phyloP scores from a whole-genome alignment of 495 filamentous ascomycete genomes.

The Daldinia bambusicola region DNA sequence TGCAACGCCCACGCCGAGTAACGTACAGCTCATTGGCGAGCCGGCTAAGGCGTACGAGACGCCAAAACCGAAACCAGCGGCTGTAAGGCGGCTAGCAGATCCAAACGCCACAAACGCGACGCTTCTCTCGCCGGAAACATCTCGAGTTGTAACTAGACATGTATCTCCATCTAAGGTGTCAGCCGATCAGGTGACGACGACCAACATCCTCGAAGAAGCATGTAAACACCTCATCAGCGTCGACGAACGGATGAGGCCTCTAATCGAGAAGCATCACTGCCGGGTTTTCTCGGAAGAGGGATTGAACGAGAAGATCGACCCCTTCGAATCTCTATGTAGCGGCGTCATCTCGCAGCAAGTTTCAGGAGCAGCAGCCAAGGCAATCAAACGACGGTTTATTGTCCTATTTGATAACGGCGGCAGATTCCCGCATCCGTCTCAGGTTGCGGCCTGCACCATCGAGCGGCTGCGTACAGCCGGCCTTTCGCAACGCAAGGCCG shows the following conservation, averaged over 20 bases:
- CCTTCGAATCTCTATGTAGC: conserved; percentile 81
- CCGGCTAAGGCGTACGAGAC: conserved; percentile 28
- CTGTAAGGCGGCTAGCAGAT: conserved; percentile 59
- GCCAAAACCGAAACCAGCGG: conserved; percentile 50
- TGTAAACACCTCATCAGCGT: conserved; percentile 78
- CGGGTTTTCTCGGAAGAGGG: conserved; percentile 82
- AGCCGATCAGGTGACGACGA: conserved; percentile 69
- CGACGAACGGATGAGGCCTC: conserved; percentile 75
- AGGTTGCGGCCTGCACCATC: conserved; percentile 70
- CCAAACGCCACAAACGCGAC: conserved; percentile 72
- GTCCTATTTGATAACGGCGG: conserved; percentile 68
- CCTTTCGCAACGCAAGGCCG: conserved; percentile 90
- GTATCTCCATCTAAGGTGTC: conserved; percentile 68
- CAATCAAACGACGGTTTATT: conserved; percentile 88
- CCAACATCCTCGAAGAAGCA: conserved; percentile 79
- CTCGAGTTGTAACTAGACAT: conserved; percentile 69
- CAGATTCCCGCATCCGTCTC: conserved; percentile 78
- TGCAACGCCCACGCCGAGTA: conserved; percentile 54
- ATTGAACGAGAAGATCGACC: conserved; percentile 83
- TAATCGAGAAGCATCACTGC: conserved; percentile 82
- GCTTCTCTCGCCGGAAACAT: conserved; percentile 81
- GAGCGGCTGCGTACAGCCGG: conserved; percentile 81
- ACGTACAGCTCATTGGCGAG: conserved; percentile 50
- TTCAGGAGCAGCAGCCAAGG: conserved; percentile 86
- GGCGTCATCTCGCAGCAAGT: conserved; percentile 98